phyloP scores from a whole-genome alignment of 331 rosid species.

The Spiraea crenata region DNA sequence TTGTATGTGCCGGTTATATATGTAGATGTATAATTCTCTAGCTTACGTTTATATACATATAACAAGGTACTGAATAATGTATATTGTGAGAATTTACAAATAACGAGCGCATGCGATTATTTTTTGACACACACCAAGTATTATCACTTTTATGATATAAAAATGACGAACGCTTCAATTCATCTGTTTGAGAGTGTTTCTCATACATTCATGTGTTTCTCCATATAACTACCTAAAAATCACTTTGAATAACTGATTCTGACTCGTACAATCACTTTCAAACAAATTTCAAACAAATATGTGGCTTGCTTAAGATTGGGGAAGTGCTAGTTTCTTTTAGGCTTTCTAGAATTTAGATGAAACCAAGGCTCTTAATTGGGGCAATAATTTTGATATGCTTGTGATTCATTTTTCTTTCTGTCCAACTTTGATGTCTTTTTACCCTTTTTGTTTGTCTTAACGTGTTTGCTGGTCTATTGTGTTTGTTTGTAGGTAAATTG shows the following conservation, averaged over 20 bases:
- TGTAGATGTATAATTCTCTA: not conserved
- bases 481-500: not conserved
- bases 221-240: too few relatives aligned
- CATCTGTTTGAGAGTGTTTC: too few relatives aligned
- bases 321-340: not conserved
- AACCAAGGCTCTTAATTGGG: not conserved
- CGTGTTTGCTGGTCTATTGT: not conserved
- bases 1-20: constrained; percentile 3
- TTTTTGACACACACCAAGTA: not conserved
- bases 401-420: not conserved
- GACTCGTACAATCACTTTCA: too few relatives aligned
- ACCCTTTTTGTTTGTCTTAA: not conserved
- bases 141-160: not conserved
- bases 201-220: too few relatives aligned
- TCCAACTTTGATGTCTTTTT: not conserved
- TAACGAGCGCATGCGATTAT: not conserved
- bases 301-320: not conserved
- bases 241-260: too few relatives aligned
- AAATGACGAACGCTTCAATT: too few relatives aligned
- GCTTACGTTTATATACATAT: not conserved
- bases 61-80: not conserved
- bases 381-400: not conserved
- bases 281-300: too few relatives aligned
- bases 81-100: not conserved
- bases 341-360: not conserved